Base-by-base conservation (phyloP, 495 filamentous ascomycete genomes). In the Beverwykella pulmonaria region DNA sequence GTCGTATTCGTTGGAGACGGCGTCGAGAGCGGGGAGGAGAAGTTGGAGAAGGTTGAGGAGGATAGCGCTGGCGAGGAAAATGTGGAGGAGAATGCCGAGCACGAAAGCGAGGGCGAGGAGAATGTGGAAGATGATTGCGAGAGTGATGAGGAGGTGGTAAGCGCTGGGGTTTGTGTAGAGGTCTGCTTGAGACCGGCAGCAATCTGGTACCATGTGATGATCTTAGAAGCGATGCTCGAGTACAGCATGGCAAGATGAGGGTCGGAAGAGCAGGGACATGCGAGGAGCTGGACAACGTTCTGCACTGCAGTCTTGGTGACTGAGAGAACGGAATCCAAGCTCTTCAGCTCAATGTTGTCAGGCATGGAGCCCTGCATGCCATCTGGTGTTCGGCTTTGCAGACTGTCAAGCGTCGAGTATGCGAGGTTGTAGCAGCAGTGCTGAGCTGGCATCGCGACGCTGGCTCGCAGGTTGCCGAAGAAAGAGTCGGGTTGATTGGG, bases 181-280 rank as follows among this genome's bases (percentile, higher is more conserved):
- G 53, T 34, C 29, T 59, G 60, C 30, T 71, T 59, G 10, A 65
- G 19, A 2, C 65, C 65, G 14, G 49, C 65, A 25, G 69, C 69
- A 26, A 65, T 65, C 29, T 68, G 69, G 46, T 72, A 72, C 69
- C 69, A 72, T 12, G 56, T 57, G 6, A 72, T 25, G 65, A 68
- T 62, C 19, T 72, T 72, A 23, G 65, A 68, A 17, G 61, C 50
- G 17, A 72, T 72, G 49, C 63, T 68, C 15, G 69, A 63, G 61
- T 72, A 72, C 2, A 72, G 61, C 65, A 72, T 68, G 12, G 69
- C 69, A 23, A 65, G 65, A 47, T 72, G 69, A 22, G 69, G 64
- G 26, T 65, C 56, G 14, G 54, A 62, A 7, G 69, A 67, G 46
- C 69, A 72, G 29, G 54, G 59, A 44, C 69, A 72, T 7, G 27